Evolutionary conservation across 2,329 filamentous ascomycete genomes (phyloP).

Genomic region (Sporothrix pseudoabietina): DNA sequence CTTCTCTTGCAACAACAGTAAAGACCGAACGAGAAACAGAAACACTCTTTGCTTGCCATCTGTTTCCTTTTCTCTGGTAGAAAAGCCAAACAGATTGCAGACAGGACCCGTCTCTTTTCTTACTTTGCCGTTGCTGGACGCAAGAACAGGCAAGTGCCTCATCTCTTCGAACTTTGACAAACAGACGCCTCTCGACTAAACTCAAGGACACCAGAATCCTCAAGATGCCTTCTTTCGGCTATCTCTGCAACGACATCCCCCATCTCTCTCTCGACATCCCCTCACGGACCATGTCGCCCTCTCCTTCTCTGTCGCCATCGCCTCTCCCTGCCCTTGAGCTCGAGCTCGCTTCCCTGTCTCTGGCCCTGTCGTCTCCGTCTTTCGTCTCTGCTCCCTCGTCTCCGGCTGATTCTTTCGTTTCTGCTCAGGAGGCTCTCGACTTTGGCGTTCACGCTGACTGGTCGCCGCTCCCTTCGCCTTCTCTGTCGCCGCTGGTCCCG

Average conservation of each 20-base stretch:
- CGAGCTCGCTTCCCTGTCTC: neutral
- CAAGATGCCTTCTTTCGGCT: neutral
- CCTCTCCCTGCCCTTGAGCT: neutral
- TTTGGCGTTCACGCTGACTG: neutral
- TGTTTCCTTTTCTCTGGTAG: neutral
- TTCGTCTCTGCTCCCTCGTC: neutral
- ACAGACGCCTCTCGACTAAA: neutral
- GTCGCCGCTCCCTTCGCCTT: conserved; percentile 7
- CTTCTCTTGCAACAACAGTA: conserved; percentile 13
- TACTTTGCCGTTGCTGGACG: conserved; percentile 10
- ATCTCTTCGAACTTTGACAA: neutral
- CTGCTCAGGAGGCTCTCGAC: neutral
- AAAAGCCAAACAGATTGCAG: neutral
- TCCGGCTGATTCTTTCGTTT: neutral
- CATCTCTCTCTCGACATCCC: neutral
- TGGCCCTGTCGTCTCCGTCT: neutral
- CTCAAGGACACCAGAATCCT: neutral
- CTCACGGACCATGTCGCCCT: neutral
- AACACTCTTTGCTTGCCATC: neutral
- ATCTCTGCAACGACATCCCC: neutral
- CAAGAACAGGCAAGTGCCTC: neutral
- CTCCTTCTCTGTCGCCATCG: neutral
- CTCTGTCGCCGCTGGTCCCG: neutral
- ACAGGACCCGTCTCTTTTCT: neutral
- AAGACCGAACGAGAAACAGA: neutral